Conservation (phyloP, 169 alveolate species). For the Babesia bigemina region DNA sequence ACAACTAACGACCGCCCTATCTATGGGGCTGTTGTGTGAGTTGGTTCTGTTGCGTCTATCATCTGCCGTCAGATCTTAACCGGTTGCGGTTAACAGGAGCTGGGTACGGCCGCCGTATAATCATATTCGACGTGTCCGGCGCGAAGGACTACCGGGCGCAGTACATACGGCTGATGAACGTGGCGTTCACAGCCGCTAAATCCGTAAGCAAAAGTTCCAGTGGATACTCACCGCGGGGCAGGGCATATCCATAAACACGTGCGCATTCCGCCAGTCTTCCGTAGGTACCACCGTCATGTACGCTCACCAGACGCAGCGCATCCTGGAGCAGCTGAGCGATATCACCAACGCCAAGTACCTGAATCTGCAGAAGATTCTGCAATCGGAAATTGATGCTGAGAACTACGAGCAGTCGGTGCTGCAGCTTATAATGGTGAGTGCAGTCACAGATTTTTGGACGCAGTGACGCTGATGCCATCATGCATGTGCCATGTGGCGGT, state of each 20-base stretch:
- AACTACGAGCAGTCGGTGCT: conserved; percentile 38
- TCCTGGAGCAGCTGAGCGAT: conserved; percentile 66
- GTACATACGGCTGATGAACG: conserved; percentile 66
- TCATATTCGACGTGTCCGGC: conserved; percentile 49
- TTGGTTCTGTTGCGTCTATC: background rate
- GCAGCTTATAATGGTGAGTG: conserved; percentile 48
- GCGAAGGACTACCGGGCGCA: conserved; percentile 57
- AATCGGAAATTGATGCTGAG: conserved; percentile 32
- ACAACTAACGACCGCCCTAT: conserved; percentile 48
- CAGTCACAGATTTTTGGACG: background rate
- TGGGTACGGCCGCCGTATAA: conserved; percentile 52
- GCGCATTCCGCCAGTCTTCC: conserved; percentile 58
- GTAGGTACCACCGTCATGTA: conserved; percentile 2
- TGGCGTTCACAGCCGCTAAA: conserved; percentile 62
- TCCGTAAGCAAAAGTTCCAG: conserved; percentile 27
- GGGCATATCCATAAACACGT: conserved; percentile 58
- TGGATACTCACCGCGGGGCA: background rate
- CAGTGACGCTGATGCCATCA: background rate
- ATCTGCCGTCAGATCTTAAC: conserved; percentile 35
- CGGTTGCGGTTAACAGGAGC: conserved; percentile 16
- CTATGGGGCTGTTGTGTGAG: conserved; percentile 59
- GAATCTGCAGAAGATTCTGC: conserved; percentile 34
- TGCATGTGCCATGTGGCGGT: background rate
- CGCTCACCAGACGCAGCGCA: conserved; percentile 20
- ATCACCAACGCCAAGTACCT: conserved; percentile 66